Conservation (phyloP, 257 asterid species). For the Ilex aquifolium region DNA sequence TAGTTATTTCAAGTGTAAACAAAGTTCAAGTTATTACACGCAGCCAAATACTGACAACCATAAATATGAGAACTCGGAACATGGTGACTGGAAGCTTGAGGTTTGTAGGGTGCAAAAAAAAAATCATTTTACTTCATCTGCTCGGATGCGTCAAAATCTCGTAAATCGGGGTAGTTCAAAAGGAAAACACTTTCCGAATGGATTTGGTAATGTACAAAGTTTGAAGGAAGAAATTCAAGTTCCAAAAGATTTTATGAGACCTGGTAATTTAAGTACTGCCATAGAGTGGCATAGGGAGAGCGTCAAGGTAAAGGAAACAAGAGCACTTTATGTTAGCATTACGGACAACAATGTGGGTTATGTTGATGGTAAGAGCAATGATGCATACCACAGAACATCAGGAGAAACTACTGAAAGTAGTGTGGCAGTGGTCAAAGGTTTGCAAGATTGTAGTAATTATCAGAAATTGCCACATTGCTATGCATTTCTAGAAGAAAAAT, state of each 20-base stretch:
- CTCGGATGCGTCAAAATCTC: background rate
- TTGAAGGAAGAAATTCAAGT: background rate
- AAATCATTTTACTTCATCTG: background rate
- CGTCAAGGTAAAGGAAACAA: too few relatives aligned
- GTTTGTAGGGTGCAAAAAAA: background rate
- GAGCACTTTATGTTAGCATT: too few relatives aligned
- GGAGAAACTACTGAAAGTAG: too few relatives aligned
- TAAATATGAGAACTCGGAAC: background rate
- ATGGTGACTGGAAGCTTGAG: background rate
- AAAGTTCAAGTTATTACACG: constrained; percentile 31
- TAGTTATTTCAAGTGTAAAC: constrained; percentile 34
- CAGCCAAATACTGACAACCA: constrained; percentile 12
- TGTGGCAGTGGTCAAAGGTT: too few relatives aligned
- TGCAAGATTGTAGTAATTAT: background rate
- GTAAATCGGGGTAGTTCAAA: background rate
- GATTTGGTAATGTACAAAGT: background rate
- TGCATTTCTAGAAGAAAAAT: background rate
- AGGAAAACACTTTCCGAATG: background rate
- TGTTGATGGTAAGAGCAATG: too few relatives aligned
- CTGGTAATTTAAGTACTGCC: too few relatives aligned
- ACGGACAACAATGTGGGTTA: too few relatives aligned
- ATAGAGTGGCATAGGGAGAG: too few relatives aligned
- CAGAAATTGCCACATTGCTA: background rate
- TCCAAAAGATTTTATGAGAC: too few relatives aligned
- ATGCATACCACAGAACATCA: too few relatives aligned